These are phyloP conservation scores for Gastrolobium villosum DNA, from an alignment of 306 rosid species.

Conservation along the genomic window DNA sequence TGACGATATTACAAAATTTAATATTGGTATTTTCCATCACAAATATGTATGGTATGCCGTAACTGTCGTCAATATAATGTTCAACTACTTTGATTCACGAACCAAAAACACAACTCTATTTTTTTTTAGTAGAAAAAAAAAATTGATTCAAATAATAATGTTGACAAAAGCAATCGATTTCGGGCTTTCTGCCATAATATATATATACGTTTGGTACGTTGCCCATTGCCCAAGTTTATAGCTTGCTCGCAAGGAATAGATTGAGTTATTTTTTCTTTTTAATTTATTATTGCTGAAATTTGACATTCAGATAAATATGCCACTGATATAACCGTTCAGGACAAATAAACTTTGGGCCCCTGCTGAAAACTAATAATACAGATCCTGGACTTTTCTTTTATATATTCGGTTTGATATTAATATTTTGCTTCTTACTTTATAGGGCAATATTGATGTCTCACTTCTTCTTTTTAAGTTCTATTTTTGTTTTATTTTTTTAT, in stretches of 20 bases:
- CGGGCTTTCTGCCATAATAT: neutral
- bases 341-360: no score
- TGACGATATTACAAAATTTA: neutral
- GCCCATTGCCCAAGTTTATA: neutral
- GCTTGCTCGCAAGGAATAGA: neutral
- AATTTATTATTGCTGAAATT: neutral
- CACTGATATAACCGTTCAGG: neutral
- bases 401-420: neutral
- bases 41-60: neutral
- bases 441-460: constrained; percentile 3
- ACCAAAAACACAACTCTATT: neutral
- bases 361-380: neutral
- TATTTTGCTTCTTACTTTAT: neutral
- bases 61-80: neutral
- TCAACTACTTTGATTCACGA: neutral
- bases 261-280: neutral
- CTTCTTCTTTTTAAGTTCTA: neutral
- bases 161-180: neutral
- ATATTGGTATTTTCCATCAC: constrained; percentile 14
- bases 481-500: neutral
- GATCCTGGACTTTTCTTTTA: neutral
- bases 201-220: neutral
- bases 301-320: neutral
- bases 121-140: neutral
- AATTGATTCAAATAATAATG: neutral